phyloP scores from a whole-genome alignment of 2,329 filamentous ascomycete species.

The Sclerotinia nivalis region DNA sequence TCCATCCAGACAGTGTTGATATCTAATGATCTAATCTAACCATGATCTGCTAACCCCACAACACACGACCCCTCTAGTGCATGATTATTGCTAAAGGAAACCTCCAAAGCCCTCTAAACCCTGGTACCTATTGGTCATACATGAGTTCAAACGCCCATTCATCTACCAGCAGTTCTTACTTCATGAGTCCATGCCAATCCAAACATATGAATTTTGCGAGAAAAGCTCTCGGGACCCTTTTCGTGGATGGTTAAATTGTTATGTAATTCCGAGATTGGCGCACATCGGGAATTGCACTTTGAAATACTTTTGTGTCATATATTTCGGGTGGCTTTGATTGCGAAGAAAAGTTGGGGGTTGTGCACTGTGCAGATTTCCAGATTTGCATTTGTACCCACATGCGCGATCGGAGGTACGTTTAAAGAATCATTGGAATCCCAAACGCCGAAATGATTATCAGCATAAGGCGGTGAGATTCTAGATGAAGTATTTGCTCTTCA shows the following conservation, averaged over 20 bases:
- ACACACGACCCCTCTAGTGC: constrained; percentile 16
- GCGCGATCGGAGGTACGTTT: background rate
- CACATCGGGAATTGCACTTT: background rate
- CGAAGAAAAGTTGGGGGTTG: constrained; percentile 8
- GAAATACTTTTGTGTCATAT: constrained; percentile 8
- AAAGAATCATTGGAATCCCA: background rate
- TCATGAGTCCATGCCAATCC: background rate
- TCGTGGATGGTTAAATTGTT: constrained; percentile 2
- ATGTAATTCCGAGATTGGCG: constrained; percentile 21
- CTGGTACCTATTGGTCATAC: constrained; percentile 21
- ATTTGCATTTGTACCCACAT: background rate
- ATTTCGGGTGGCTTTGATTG: constrained; percentile 14
- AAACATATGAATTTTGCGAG: background rate
- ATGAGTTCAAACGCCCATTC: constrained; percentile 2
- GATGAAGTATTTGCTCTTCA: background rate
- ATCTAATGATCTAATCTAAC: constrained; percentile 10
- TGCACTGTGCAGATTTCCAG: background rate
- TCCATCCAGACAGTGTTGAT: constrained; percentile 9
- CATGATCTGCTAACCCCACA: constrained; percentile 12
- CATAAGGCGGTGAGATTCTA: constrained; percentile 6
- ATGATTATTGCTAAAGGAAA: constrained; percentile 23
- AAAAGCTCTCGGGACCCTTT: background rate
- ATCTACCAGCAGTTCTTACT: background rate
- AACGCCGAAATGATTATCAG: constrained; percentile 5
- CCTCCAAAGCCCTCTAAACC: background rate